Base-by-base conservation (phyloP, 192 early-diverging fungal species). In the Coemansia sp. region DNA sequence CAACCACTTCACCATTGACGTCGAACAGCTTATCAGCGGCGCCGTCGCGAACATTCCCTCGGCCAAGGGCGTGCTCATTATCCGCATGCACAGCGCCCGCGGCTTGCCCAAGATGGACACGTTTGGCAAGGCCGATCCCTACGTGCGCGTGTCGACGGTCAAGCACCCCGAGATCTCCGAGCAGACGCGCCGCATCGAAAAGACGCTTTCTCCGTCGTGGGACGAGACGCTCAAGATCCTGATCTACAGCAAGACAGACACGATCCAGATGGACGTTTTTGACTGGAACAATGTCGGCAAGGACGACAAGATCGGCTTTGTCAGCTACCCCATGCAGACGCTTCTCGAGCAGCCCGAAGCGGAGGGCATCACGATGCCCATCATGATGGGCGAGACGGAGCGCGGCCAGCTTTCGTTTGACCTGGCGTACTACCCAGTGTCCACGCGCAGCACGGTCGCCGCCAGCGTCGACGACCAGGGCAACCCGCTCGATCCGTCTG, bases 91-190 rank as follows among this genome's bases (percentile, higher is more conserved):
- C 60, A 85, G 87, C 35, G 97, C 90, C 22, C 88, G 86, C 49
- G 84, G 84, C 8, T 72, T 99, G 56, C 90, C 87, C 72, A 97
- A 97, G 74, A 75, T 83, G 24, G 97, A 97, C 70, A 76, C 91
- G 18, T 86, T 94, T 57, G 93, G 94, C 64, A 89, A 85, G 61
- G 86, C 90, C 20, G 97, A 99, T 71, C 97, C 97, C 24, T 95
- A 93, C 65, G 81, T 89, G 51, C 75, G 71, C 13, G 75, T 98
- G 22, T 69, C 72, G 53, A 85, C 82, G 10, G 75, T 95, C 58
- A 90, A 86, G 53, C 88, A 89, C 52, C 85, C 86, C 13, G 83
- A 83, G 55, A 84, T 81, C 29, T 56, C 89, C 3, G 85, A 68
- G 14, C 62, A 82, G 9, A 93, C 94, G 0, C 84, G 82, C 28